Conservation (phyloP, 2,329 filamentous ascomycete species). For the Reticulascus tulasneorum region DNA sequence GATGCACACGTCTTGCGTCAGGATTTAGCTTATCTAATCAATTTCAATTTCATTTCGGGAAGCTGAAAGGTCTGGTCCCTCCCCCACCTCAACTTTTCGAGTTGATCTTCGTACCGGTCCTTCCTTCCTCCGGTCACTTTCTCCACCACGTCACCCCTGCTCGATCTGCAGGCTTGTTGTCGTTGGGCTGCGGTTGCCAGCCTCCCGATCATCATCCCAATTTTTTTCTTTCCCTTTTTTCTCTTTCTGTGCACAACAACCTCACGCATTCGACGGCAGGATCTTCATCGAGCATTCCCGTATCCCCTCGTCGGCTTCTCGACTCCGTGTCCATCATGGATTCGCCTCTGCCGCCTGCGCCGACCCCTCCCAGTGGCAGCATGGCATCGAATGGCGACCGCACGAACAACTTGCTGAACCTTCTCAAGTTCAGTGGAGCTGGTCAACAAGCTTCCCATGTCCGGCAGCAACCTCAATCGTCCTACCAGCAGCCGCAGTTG, state of each 20-base stretch:
- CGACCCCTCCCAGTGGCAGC: slow-evolving; percentile 38
- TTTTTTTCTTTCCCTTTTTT: slow-evolving; percentile 9
- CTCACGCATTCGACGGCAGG: slow-evolving; percentile 11
- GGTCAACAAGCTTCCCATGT: slow-evolving; percentile 16
- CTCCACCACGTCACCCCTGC: slow-evolving; percentile 12
- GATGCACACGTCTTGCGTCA: too few relatives aligned
- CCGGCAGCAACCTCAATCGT: slow-evolving; percentile 19
- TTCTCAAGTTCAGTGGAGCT: slow-evolving; percentile 56
- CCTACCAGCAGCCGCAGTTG: slow-evolving; percentile 18
- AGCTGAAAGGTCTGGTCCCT: too few relatives aligned
- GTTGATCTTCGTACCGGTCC: too few relatives aligned
- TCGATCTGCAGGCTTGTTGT: slow-evolving; percentile 8
- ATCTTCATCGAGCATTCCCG: slow-evolving; percentile 10
- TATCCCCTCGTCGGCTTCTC: slow-evolving; percentile 9
- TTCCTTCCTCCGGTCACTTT: slow-evolving; percentile 1
- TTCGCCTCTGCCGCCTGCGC: slow-evolving; percentile 42
- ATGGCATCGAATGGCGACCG: slow-evolving; percentile 40
- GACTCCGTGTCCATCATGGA: slow-evolving; percentile 24
- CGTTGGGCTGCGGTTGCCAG: slow-evolving; percentile 13
- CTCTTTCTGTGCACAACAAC: slow-evolving; percentile 1
- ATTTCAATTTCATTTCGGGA: too few relatives aligned
- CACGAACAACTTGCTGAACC: slow-evolving; percentile 53
- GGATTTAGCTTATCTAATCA: too few relatives aligned
- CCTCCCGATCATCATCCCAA: slow-evolving; percentile 14
- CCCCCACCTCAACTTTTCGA: too few relatives aligned